Evolutionary conservation across 441 rosid species (phyloP), one percentile per base, ranked within the genome.

Genomic region (Gossypium schwendimanii): DNA sequence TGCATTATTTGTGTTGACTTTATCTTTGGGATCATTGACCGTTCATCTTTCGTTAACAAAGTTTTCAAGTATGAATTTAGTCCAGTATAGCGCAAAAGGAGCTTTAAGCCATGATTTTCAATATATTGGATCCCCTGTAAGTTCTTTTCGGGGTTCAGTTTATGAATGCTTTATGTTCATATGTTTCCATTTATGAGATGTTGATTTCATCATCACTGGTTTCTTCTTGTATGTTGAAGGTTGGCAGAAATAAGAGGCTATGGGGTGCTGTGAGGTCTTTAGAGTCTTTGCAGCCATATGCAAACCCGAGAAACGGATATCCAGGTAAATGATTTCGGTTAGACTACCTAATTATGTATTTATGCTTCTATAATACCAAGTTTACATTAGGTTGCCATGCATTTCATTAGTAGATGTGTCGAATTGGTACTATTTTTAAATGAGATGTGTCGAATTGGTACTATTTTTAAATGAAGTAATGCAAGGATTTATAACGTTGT

Each of bases 241-340:
- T 71, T 76, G 63, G 75, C 76, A 85, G 87, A 69, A 92, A 83
- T 81, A 87, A 83, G 74, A 89, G 82, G 84, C 75, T 96, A 49
- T 96, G 99, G 99, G 89, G 96, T 3, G 78, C 75, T 77, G 87
- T 93, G 28, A 94, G 86, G 88, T 74, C 91, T 6, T 77, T 96
- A 70, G 87, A 77, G 77, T 81, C 91, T 18, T 85, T 96, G 85
- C 92, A 89, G 79, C 99, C 98, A 28, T 93, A 90, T 86, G 96
- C 97, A 58, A 92, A 87, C 77, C 94, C 97, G 45, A 89, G 98
- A 84, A 82, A 57, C 77, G 80, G 44, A 81, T 88, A 87, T 84
- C 89, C 88, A 60, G 93, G 99, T 96, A 87, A 74, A 66, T 60
- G 75, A 50, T 65, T 80, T 79, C 73, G 49, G 54, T 75, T 73